Conservation (phyloP, 1,284 basidiomycete species). For the Inonotus hispidus region DNA sequence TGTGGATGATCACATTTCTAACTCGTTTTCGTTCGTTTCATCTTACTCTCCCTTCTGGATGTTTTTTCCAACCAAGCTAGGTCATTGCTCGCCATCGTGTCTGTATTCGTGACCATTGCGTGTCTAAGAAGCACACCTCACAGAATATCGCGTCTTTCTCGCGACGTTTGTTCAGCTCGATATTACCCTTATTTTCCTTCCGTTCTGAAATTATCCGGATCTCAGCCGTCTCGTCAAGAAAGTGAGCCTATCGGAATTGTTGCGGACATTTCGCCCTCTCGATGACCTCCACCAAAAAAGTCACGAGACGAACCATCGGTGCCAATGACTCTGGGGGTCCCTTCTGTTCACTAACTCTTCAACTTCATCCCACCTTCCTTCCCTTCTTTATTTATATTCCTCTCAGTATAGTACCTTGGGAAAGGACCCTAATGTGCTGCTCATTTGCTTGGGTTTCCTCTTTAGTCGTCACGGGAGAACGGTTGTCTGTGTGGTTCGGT, state of each 20-base stretch:
- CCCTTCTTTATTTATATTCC: too few relatives aligned
- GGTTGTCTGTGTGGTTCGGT: too few relatives aligned
- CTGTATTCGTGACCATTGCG: not conserved
- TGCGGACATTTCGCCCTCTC: not conserved
- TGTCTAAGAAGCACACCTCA: not conserved
- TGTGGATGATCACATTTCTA: not conserved
- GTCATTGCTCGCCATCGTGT: not conserved
- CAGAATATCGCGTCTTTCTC: not conserved
- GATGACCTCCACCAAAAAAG: not conserved
- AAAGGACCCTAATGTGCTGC: too few relatives aligned
- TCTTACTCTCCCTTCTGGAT: not conserved
- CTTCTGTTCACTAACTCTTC: too few relatives aligned
- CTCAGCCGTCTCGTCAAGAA: not conserved
- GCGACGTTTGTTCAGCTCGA: not conserved
- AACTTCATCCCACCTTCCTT: too few relatives aligned
- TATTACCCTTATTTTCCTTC: not conserved
- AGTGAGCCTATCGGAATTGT: not conserved
- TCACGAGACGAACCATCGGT: not conserved
- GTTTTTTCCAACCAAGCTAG: not conserved
- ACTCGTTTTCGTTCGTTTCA: not conserved
- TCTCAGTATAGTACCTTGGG: too few relatives aligned
- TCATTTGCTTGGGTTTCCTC: too few relatives aligned
- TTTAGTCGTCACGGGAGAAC: too few relatives aligned
- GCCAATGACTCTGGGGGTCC: too few relatives aligned
- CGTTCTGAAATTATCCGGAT: not conserved